These are phyloP conservation scores for Chrysoporthe puriensis DNA, from an alignment of 2,329 filamentous ascomycete species.

Conservation along the genomic window DNA sequence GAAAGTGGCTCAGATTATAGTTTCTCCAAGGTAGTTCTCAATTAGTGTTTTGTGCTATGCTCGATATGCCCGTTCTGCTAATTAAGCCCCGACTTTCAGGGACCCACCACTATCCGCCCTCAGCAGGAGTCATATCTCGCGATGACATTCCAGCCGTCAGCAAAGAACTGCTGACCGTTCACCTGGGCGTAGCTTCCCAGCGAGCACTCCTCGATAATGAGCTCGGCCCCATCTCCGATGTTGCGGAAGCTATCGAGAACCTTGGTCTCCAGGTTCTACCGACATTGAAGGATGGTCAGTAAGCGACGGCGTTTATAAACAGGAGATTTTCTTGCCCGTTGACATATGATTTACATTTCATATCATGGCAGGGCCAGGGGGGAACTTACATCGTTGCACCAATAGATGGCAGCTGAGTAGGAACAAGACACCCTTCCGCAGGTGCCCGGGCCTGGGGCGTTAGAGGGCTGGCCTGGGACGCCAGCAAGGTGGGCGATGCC, in stretches of 20 bases:
- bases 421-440: slow-evolving; percentile 33
- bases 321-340: no score
- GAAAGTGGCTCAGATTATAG: background rate
- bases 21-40: background rate
- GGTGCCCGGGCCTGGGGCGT: slow-evolving; percentile 27
- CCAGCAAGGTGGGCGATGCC: slow-evolving; percentile 29
- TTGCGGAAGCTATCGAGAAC: slow-evolving; percentile 4
- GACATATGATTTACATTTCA: no score
- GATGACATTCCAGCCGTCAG: slow-evolving; percentile 17
- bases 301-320: background rate
- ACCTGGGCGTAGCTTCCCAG: background rate
- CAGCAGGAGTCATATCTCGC: slow-evolving; percentile 3
- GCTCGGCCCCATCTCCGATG: slow-evolving; percentile 10
- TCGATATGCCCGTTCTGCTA: no score
- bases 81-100: background rate
- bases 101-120: background rate
- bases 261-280: slow-evolving; percentile 11
- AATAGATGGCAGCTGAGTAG: slow-evolving; percentile 30
- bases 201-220: slow-evolving; percentile 3
- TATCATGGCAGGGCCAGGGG: background rate
- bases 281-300: background rate
- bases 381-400: slow-evolving; percentile 35
- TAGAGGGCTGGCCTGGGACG: slow-evolving; percentile 26
- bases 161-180: slow-evolving; percentile 18
- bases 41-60: no score